Base-by-base conservation (phyloP, 257 asterid genomes). In the Solanum rostratum region DNA sequence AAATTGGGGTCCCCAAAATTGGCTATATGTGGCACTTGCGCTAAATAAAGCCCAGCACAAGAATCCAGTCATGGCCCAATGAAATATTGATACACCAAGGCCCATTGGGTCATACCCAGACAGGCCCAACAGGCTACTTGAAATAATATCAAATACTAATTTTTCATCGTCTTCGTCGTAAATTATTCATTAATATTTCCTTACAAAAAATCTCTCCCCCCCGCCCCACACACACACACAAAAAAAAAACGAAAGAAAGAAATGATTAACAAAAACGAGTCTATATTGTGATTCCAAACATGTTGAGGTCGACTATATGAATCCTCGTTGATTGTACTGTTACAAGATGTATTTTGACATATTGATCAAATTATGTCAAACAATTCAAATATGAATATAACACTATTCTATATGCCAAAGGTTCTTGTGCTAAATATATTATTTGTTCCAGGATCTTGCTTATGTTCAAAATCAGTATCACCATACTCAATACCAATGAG, bases 141-240 rank as follows among this genome's bases (percentile, higher is more conserved):
- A 60, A 60, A 60, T 11, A 22, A 2, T 60, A 11, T 60, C 66
- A 59, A 30, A 59, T 59, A 33, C 37, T 33, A 3, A 59, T 59
- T 59, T n/a, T 59, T 1, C 29, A 59, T 59, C 15, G 22, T n/a
- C 12, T 59, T 59, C 27, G 9, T 55, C 27, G 14, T 55, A 55
- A 7, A 19, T 55, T 10, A n/a, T 59, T 59, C 65, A 29, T 59
- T 59, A 8, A 57, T 57, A 57, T 57, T n/a, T 57, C 65, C 65
- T 57, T 55, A 8, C 63, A 45, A 45, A 45, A 45, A 45, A n/a
- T n/a, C n/a, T n/a, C n/a, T 45, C 9, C 2, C 50, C 37, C 37
- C 5, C 37, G 0, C 37, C 37, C 37, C 37, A 0, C 5, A 1
- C 5, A 3, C 4, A 0, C 33, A 1, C 33, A 1, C 2, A 30